phyloP scores from a whole-genome alignment of 2,329 filamentous ascomycete species.

The Paramyrothecium roridum region DNA sequence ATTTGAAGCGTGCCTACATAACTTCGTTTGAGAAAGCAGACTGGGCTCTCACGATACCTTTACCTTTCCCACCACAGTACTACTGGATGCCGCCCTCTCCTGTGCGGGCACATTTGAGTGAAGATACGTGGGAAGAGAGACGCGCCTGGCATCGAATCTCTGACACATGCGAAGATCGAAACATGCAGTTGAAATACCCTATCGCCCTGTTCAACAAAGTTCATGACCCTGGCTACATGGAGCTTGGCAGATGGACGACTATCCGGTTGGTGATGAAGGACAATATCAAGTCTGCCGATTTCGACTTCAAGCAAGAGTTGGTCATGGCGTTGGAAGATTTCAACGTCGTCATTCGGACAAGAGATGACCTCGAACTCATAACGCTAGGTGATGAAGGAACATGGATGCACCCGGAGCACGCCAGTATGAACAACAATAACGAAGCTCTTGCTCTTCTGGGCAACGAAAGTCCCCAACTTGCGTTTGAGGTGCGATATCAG shows the following conservation, averaged over 20 bases:
- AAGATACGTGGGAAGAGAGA: constrained; percentile 32
- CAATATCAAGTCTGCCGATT: constrained; percentile 7
- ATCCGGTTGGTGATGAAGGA: constrained; percentile 37
- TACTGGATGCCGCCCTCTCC: constrained; percentile 31
- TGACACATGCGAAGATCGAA: constrained; percentile 35
- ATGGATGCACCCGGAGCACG: constrained; percentile 28
- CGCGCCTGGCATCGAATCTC: constrained; percentile 49
- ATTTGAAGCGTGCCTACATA: constrained; percentile 41
- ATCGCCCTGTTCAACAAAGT: constrained; percentile 35
- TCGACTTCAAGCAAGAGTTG: constrained; percentile 33
- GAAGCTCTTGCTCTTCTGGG: constrained; percentile 25
- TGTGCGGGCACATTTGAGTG: constrained; percentile 6
- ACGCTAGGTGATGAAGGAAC: constrained; percentile 16
- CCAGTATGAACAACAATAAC: constrained; percentile 4
- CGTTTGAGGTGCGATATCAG: constrained; percentile 80
- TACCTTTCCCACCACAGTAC: constrained; percentile 47
- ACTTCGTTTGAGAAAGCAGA: constrained; percentile 15
- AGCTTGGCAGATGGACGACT: constrained; percentile 56
- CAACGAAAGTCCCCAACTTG: constrained; percentile 32
- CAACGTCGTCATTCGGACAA: constrained; percentile 57
- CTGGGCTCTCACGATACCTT: constrained; percentile 41
- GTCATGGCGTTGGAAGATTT: constrained; percentile 62
- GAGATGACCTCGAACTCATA: constrained; percentile 37
- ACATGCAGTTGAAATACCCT: constrained; percentile 26
- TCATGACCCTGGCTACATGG: constrained; percentile 33